Base-by-base conservation (phyloP, 306 rosid species). In the Notholithocarpus densiflorus region DNA sequence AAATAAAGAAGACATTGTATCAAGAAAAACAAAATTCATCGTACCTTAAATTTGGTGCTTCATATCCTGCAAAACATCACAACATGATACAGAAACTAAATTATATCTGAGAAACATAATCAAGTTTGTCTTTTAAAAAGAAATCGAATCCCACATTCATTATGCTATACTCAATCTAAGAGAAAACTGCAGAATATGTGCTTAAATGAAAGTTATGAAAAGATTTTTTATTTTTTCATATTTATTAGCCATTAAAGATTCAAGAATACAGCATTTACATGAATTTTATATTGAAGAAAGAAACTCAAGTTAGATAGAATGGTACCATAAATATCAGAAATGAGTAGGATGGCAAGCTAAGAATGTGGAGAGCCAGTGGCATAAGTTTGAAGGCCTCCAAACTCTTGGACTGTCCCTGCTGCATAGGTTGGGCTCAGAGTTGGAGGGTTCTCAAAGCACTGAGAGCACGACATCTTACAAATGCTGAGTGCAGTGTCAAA, bases 11-110 rank as follows among this genome's bases (percentile, higher is more conserved):
- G 43, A 37, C 43, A 37, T 37, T 37, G 43, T 37, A 37, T 37
- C 43, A 37, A 37, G 43, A 37, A 37, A 37, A 37, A 37, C 34
- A 71, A 45, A 53, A 61, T 13, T 24, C 31, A 34, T 17, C 45
- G 65, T 83, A 88, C 92, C 93, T 91, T 56, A 88, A 70, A 56
- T 80, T 87, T 37, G 91, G 97, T 40, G 90, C 86, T 53, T 89
- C 96, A 75, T 75, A 91, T 56, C 93, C 93, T 91, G 85, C 68
- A 87, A 76, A 56, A 21, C 56, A 82, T 27, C 79, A 81, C 51
- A 64, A 74, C 3, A 11, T 6, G 55, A 11, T 20, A 26, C 70
- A 31, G 68, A 68, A 75, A 27, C 75, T 64, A 37, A 37, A 37
- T 37, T 37, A 37, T 37, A 37, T 6, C 10, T 37, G 31, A 31